Evolutionary conservation across 305 asterid genomes (phyloP), one percentile per base, ranked within the genome.

Genomic region (Solanum hybrid): DNA sequence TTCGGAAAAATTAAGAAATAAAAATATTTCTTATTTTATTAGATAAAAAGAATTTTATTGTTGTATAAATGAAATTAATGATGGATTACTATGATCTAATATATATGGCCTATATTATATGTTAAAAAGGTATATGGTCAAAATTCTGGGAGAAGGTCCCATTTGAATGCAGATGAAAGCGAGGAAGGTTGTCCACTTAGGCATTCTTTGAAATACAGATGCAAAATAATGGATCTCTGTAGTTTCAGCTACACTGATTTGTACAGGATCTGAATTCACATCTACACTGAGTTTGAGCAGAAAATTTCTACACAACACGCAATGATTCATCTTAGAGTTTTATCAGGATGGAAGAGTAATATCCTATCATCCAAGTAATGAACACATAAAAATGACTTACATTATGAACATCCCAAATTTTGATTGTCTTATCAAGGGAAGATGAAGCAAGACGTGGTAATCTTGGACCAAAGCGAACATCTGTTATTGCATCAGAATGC

Each of bases 401-500:
- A 7, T 88, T 89, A 81, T 87, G 90, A 39, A 87, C 89, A 89
- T 87, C 91, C 94, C 94, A 92, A 38, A 92, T 92, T 86, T 90
- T 92, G 89, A 92, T 89, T 36, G 92, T 92, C 91, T 79, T 82
- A 86, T 92, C 94, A 83, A 39, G 57, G 29, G 94, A 92, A 77
- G 90, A 91, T 39, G 94, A 87, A 83, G 92, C 94, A 90, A 92
- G 70, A 61, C 83, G 88, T 12, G 91, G 91, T 82, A 87, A 77
- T 89, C 90, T 87, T 87, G 92, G 93, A 79, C 92, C 80, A 89
- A 92, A 92, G 72, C 91, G 88, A 68, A 92, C 81, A 87, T 92
- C 94, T 13, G 93, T 91, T 15, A 91, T 89, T 68, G 79, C 31
- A 85, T 84, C 89, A 13, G 91, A 86, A 80, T 91, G 94, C 80